Evolutionary conservation across 2,329 filamentous ascomycete genomes (phyloP), one percentile per base, ranked within the genome.

Genomic region (Rosellinia necatrix): DNA sequence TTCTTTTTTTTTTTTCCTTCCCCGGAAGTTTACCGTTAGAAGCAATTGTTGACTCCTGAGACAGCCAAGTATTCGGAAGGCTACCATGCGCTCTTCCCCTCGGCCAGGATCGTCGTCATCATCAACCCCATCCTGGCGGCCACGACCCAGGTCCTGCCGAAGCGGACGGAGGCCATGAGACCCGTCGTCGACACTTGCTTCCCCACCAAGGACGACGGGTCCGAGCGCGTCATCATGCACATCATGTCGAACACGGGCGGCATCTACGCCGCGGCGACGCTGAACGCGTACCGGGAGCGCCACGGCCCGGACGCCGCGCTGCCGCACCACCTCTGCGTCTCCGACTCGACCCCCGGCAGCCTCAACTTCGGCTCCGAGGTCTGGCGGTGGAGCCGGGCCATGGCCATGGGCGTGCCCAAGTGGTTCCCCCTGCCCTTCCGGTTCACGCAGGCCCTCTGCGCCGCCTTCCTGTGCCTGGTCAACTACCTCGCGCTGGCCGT

Each of bases 201-300:
- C 44, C 68, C 66, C 12, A 54, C 43, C 27, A 58, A 53, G 24
- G 64, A 66, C 6, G 56, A 69, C 17, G 48, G 40, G 13, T 58
- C 56, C 3, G 66, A 68, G 43, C 70, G 74, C 2, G 70, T 85
- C 10, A 69, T 84, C 15, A 66, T 81, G 1, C 82, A 85, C 52
- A 71, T 73, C 61, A 82, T 85, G 76, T 85, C 81, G 58, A 85
- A 84, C 66, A 83, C 81, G 0, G 83, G 83, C 12, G 80, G 76
- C 13, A 81, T 82, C 53, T 81, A 79, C 71, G 75, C 76, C 44
- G 79, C 78, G 0, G 75, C 80, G 1, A 76, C 78, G 0, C 64
- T 82, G 10, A 74, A 81, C 58, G 78, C 75, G 0, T 82, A 78
- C 66, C 68, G 68, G 3, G 64, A 76, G 15, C 69, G 64, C 4